Evolutionary conservation across 331 rosid species (phyloP).

Genomic region (Erythrophleum ivorense): DNA sequence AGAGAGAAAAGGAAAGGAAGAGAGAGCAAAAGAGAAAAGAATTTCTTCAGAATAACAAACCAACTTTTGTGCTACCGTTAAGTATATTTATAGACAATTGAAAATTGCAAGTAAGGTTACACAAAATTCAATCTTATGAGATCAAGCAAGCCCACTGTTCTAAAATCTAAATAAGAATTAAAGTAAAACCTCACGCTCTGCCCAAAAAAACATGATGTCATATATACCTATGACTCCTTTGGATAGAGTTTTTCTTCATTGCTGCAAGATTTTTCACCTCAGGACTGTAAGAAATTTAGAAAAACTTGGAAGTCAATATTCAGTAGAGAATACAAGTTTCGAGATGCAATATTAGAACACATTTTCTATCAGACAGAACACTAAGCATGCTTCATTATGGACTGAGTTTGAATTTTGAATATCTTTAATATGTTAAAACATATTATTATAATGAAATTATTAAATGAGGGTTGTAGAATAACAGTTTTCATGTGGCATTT

Average conservation of each 20-base stretch:
- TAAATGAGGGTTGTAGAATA: not conserved
- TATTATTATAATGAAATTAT: not conserved
- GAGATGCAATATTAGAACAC: slow-evolving; percentile 11
- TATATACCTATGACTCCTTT: slow-evolving; percentile 43
- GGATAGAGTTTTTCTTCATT: slow-evolving; percentile 46
- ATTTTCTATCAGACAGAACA: slow-evolving; percentile 11
- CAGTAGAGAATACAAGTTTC: slow-evolving; percentile 17
- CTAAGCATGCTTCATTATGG: not conserved
- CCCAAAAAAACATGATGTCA: not conserved
- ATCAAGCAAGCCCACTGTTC: not conserved
- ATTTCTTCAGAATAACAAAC: slow-evolving; percentile 1
- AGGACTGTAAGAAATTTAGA: slow-evolving; percentile 35
- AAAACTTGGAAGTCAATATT: slow-evolving; percentile 9
- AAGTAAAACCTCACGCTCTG: slow-evolving; percentile 14
- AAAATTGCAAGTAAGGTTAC: not conserved
- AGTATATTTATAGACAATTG: not conserved
- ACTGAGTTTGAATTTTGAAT: not conserved
- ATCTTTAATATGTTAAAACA: not conserved
- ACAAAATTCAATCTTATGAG: not conserved
- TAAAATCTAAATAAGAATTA: not conserved
- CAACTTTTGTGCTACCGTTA: not conserved
- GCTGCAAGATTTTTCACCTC: slow-evolving; percentile 56
- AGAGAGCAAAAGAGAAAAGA: not conserved
- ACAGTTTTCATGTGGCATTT: not conserved
- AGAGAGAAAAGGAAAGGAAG: not conserved